Conservation (phyloP, 2,329 filamentous ascomycete genomes). For the Nemania abortiva region DNA sequence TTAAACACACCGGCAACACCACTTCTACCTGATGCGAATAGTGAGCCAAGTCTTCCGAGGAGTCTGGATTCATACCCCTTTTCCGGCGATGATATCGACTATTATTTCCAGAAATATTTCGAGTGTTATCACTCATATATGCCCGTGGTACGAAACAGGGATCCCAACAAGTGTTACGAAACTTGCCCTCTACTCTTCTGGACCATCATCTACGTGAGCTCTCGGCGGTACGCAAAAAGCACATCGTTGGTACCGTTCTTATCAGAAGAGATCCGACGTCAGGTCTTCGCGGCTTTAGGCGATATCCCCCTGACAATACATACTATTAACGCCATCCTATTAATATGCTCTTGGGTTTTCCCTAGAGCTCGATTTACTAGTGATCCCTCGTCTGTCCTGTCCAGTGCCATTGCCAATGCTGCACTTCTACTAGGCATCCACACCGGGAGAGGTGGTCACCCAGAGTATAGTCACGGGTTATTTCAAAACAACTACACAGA, state of each 20-base stretch:
- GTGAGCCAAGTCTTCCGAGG: constrained; percentile 54
- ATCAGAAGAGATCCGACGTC: constrained; percentile 60
- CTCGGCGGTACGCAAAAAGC: constrained; percentile 62
- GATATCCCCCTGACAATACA: constrained; percentile 59
- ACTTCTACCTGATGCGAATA: constrained; percentile 33
- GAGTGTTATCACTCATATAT: constrained; percentile 65
- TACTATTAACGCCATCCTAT: constrained; percentile 64
- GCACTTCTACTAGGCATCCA: constrained; percentile 64
- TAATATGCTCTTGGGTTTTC: constrained; percentile 65
- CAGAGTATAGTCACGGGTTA: constrained; percentile 60
- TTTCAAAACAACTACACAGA: constrained; percentile 60
- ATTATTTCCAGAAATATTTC: constrained; percentile 68
- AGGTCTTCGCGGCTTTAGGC: constrained; percentile 60
- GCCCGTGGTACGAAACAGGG: constrained; percentile 62
- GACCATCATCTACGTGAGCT: constrained; percentile 64
- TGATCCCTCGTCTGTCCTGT: constrained; percentile 63
- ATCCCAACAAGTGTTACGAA: constrained; percentile 65
- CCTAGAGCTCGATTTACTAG: constrained; percentile 64
- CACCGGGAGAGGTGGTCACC: constrained; percentile 64
- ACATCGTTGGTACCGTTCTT: constrained; percentile 58
- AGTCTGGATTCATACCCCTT: constrained; percentile 62
- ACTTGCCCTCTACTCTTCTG: constrained; percentile 64
- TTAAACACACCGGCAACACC: constrained; percentile 49
- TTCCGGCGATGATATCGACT: constrained; percentile 65
- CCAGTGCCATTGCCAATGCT: constrained; percentile 61